Conservation (phyloP, 139 green algal genomes). For the Edaphochlamys debaryana region DNA sequence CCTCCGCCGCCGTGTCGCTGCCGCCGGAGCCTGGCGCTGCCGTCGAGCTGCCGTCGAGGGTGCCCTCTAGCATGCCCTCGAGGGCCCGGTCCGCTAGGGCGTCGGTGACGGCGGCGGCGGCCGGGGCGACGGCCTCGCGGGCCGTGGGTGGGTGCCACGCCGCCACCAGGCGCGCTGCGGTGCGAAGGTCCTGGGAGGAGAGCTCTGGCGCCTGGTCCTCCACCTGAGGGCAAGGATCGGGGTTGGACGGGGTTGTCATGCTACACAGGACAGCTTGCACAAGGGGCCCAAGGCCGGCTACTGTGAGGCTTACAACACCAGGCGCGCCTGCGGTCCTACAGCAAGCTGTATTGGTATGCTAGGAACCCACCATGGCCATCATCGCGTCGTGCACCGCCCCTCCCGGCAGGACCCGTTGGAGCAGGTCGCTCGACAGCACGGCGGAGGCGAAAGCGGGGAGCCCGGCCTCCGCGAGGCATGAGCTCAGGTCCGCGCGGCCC, state of each 20-base stretch:
- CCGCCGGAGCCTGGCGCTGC: not conserved
- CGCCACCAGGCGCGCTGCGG: not conserved
- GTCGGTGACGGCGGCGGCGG: not conserved
- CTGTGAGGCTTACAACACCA: not conserved
- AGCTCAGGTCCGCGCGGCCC: constrained; percentile 7
- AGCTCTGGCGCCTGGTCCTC: not conserved
- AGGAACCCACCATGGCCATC: not conserved
- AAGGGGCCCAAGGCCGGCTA: too few relatives aligned
- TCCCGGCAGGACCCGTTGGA: constrained; percentile 18
- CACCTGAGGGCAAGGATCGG: not conserved
- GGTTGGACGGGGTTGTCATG: not conserved
- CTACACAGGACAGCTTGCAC: not conserved
- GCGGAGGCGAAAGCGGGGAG: not conserved
- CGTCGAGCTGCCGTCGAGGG: not conserved
- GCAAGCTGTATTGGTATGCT: not conserved
- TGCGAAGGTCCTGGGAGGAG: not conserved
- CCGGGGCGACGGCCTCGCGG: not conserved
- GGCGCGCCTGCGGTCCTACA: not conserved
- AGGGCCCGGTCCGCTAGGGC: not conserved
- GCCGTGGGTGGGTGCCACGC: not conserved
- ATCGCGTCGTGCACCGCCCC: not conserved
- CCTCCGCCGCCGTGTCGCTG: not conserved
- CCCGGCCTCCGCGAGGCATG: not conserved
- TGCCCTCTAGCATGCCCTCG: not conserved
- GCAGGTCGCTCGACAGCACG: not conserved